Base-by-base conservation (phyloP, 345 rosid species). In the Crucihimalaya himalaica region DNA sequence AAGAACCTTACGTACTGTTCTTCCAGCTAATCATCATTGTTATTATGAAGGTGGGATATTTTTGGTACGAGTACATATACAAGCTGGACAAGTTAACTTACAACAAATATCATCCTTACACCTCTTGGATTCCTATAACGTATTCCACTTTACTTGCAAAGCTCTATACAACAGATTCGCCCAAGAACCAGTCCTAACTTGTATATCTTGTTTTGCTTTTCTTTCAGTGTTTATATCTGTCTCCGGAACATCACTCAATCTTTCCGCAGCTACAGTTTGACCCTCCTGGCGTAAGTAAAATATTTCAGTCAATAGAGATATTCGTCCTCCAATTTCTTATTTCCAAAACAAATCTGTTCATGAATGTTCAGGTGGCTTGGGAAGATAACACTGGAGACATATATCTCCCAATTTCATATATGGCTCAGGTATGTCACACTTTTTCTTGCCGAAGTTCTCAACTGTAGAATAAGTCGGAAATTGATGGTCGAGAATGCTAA, bases 111-210 rank as follows among this genome's bases (percentile, higher is more conserved):
- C 99, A 95, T 81, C 99, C 99, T 55, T 95, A 92, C 73, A 95
- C 97, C 57, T 95, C 99, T 4, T 95, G 99, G 99, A 95, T 95
- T 78, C 99, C 99, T 35, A 88, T 95, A 64, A 92, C 99, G 99
- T 95, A 87, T 10, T 92, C 32, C 66, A 73, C 37, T 67, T 54
- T n/a, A 53, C 54, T 56, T 32, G 13, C 59, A 72, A 56, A 55
- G 25, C 64, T 79, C 16, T 57, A 8, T 20, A 62, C 48, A 42
- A 16, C 47, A 8, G 27, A 10, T 5, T 74, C 8, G 25, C 61
- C 32, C 31, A 50, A 56, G 31, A 57, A 46, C 59, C 47, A 50
- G 45, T 46, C 28, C 16, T 62, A 43, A 59, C 70, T 35, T 48
- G 56, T 2, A 7, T 51, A 25, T 11, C 21, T 72, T 16, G 31